Base-by-base conservation (phyloP, 129 eudicot genomes). In the Flaveria linearis region DNA sequence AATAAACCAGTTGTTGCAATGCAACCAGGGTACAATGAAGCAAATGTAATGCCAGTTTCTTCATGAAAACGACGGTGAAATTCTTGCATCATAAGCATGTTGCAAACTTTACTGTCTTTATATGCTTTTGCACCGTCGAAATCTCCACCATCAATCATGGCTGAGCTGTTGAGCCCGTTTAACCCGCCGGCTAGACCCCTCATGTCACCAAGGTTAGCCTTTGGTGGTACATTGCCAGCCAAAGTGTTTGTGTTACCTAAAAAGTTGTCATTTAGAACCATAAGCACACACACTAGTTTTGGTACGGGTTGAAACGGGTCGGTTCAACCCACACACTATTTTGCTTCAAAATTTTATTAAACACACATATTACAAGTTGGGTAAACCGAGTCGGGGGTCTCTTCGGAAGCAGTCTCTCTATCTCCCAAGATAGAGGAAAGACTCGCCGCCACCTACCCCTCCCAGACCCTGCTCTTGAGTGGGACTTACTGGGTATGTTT, bases 51-150 rank as follows among this genome's bases (percentile, higher is more conserved):
- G 46, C 98, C 95, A 0, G 98, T 93, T 1, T 93, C 98, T 86
- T 93, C 96, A 12, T 93, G 96, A 73, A 76, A 93, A 3, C 96
- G 92, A 0, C 92, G 84, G 78, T 93, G 98, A 80, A 93, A 90
- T 76, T 93, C 98, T 83, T 93, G 98, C 97, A 91, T 91, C 42
- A 89, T 88, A 18, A 91, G 95, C 97, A 91, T 91, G 85, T 91
- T 91, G 82, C 97, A 91, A 5, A 91, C 97, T 70, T 91, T 91
- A 85, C 97, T 91, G 77, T 91, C 97, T 79, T 91, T 91, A 83
- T 91, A 91, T n/a, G 97, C 97, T 68, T 91, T 91, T 16, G 97
- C 97, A 23, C 97, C 97, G 47, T 91, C 97, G 12, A 86, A 91
- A 15, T 86, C 85, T 39, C 87, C 95, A 30, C 97, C 95, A 30